phyloP scores from a whole-genome alignment of 805 yeast species.

The Lipomyces sp. region DNA sequence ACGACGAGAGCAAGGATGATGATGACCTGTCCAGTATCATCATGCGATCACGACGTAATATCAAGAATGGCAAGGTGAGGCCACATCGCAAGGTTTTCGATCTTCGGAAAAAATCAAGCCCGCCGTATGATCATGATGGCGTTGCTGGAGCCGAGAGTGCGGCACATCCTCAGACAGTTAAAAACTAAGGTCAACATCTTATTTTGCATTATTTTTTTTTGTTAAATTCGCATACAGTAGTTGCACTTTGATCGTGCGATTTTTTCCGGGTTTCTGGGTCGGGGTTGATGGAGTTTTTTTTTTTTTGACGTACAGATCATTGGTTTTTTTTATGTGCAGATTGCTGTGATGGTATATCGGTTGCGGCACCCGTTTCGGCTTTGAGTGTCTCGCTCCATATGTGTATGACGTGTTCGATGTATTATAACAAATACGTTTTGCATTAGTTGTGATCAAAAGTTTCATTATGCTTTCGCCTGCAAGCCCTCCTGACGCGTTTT shows the following conservation, averaged over 20 bases:
- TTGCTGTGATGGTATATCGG: not conserved
- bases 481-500: no score
- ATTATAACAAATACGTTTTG: not conserved
- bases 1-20: conserved; percentile 32
- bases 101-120: conserved; percentile 20
- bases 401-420: not conserved
- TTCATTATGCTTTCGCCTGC: no score
- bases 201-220: not conserved
- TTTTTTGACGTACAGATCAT: not conserved
- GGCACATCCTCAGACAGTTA: conserved; percentile 13
- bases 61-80: conserved; percentile 30
- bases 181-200: not conserved
- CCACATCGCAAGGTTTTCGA: conserved; percentile 30
- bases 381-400: not conserved
- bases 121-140: not conserved
- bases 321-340: not conserved
- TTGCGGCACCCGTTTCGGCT: not conserved
- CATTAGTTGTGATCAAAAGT: not conserved
- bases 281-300: conserved; percentile 1
- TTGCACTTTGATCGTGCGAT: not conserved
- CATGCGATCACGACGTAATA: conserved; percentile 32
- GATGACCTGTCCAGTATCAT: conserved; percentile 34
- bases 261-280: not conserved
- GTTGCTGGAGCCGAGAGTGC: not conserved
- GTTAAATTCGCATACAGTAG: not conserved